Conservation (phyloP, 495 filamentous ascomycete species). For the Penicillium chermesinum region DNA sequence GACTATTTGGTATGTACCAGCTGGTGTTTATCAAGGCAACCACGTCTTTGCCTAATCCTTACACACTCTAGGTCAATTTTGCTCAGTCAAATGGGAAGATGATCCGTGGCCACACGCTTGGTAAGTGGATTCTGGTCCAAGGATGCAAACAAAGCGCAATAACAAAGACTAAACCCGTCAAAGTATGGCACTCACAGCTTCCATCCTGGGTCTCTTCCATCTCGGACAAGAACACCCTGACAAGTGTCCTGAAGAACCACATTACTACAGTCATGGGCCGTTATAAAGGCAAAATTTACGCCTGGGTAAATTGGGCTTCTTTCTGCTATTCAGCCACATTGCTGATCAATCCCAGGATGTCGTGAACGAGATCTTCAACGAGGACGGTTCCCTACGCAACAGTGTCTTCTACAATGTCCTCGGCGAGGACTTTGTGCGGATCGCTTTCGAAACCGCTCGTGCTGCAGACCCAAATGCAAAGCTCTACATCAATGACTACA, state of each 20-base stretch:
- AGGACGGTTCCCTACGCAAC: constrained; percentile 42
- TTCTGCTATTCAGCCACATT: not conserved
- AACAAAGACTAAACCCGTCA: no score
- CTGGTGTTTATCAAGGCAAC: no score
- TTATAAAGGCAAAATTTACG: constrained; percentile 50
- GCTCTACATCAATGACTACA: constrained; percentile 68
- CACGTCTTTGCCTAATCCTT: no score
- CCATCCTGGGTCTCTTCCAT: constrained; percentile 47
- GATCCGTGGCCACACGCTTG: constrained; percentile 56
- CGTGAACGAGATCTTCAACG: constrained; percentile 30
- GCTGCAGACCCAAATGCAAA: constrained; percentile 44
- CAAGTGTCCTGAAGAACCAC: constrained; percentile 43
- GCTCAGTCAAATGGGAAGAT: constrained; percentile 50
- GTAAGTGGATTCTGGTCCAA: no score
- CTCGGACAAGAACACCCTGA: constrained; percentile 44
- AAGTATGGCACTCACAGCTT: constrained; percentile 59
- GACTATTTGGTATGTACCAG: no score
- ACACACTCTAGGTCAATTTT: no score
- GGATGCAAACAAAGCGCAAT: no score
- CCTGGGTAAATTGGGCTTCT: constrained; percentile 33
- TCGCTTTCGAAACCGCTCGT: constrained; percentile 44
- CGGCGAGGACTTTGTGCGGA: constrained; percentile 41
- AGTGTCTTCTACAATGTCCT: constrained; percentile 40
- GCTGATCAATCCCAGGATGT: no score
- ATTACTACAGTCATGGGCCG: constrained; percentile 43